Evolutionary conservation across 179 eudicot species (phyloP), one percentile per base, ranked within the genome.

Genomic region (Carnegiea gigantea): DNA sequence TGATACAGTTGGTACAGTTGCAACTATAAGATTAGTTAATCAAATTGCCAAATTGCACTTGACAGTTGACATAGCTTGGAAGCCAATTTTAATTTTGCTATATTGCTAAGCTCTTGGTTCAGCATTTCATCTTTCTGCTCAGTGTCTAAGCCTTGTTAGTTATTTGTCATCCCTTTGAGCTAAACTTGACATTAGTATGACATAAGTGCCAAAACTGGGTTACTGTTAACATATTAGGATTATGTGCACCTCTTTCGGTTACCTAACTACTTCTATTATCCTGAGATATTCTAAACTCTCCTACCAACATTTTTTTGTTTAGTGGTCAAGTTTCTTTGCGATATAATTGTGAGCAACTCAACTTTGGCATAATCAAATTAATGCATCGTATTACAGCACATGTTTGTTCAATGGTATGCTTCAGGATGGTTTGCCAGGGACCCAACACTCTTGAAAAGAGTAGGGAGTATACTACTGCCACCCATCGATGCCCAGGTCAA

Each of bases 381-480:
- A 33, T 36, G n/a, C 12, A 53, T 23, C 20, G 6, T 18, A 23
- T 76, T 68, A 49, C 71, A 43, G 9, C 28, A 30, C 30, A 70
- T 3, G 3, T 78, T 46, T 54, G 18, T 57, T 81, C 33, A 81
- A 79, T 59, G 65, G 75, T 77, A 21, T 83, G 10, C 5, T 73
- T 73, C 93, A 95, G 98, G 99, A 72, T 96, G 99, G 99, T 96
- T 94, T 91, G 94, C 97, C 75, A 86, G 96, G 90, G 95, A 92
- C 88, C 91, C 96, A 5, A 67, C 53, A 9, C 87, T 90, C 78
- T 81, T 94, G 90, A 83, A 88, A 81, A 80, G 82, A 84, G 90
- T 96, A 15, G 99, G 99, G 30, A 86, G 82, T 76, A 85, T 88
- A 76, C 84, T 96, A 67, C 85, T 96, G 57, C 90, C 89, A 64